phyloP scores from a whole-genome alignment of 1,284 basidiomycete genomes.

The Jaminaea rosea region DNA sequence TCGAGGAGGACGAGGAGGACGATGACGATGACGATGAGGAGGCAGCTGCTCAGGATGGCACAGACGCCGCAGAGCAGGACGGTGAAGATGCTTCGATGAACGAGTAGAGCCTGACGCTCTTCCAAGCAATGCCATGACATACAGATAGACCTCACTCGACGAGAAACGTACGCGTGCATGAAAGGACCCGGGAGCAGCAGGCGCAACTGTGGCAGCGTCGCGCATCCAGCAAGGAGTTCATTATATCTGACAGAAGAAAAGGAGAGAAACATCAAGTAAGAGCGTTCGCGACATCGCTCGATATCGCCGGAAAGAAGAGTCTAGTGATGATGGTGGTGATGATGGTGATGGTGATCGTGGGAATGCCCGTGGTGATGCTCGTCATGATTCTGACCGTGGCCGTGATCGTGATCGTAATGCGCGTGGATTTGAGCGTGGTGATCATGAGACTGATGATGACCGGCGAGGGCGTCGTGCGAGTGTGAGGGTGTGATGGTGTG shows the following conservation, averaged over 20 bases:
- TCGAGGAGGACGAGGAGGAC: neutral
- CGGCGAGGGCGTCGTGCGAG: neutral
- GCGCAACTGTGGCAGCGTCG: too few relatives aligned
- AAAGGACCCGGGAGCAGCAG: too few relatives aligned
- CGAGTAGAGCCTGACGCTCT: too few relatives aligned
- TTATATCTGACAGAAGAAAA: too few relatives aligned
- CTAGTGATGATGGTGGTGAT: slow-evolving; percentile 1
- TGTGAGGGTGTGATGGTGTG: neutral
- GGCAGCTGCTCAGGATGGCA: neutral
- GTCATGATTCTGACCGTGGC: slow-evolving; percentile 5
- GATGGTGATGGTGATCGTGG: slow-evolving; percentile 7
- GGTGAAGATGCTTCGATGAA: neutral
- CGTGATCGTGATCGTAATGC: slow-evolving; percentile 6
- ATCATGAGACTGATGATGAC: slow-evolving; percentile 3
- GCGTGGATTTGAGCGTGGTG: too few relatives aligned
- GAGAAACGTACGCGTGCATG: too few relatives aligned
- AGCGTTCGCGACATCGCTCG: too few relatives aligned
- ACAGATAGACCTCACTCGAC: too few relatives aligned
- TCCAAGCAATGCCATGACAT: too few relatives aligned
- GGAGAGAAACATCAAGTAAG: too few relatives aligned
- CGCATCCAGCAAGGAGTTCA: too few relatives aligned
- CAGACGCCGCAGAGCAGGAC: neutral
- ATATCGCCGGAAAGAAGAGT: too few relatives aligned
- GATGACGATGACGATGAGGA: neutral
- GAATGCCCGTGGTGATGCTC: slow-evolving; percentile 5